Conservation (phyloP, 2,329 filamentous ascomycete species). For the Alternaria sp. region DNA sequence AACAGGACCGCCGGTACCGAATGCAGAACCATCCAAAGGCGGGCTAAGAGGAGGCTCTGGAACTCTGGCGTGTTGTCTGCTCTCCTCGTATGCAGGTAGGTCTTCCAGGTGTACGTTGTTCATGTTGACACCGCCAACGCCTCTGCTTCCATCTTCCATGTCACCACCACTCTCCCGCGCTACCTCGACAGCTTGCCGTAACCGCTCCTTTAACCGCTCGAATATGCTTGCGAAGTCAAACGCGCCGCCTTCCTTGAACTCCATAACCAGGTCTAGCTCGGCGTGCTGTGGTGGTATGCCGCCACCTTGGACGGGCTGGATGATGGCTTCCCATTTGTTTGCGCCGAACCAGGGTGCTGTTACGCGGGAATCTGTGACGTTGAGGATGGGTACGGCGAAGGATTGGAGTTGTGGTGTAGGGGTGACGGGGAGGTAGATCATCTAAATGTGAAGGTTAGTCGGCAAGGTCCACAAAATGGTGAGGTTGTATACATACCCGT, state of each 20-base stretch:
- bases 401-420: constrained; percentile 77
- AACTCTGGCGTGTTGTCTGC: constrained; percentile 50
- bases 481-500: constrained; percentile 64
- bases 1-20: constrained; percentile 23
- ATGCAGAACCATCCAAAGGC: constrained; percentile 15
- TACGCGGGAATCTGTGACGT: constrained; percentile 85
- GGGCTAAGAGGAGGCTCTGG: constrained; percentile 44
- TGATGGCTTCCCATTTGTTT: constrained; percentile 84
- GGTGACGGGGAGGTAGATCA: constrained; percentile 84
- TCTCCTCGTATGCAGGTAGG: constrained; percentile 83
- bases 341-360: constrained; percentile 91
- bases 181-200: constrained; percentile 81
- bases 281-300: constrained; percentile 79
- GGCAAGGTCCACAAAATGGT: background rate
- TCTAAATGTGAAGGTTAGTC: constrained; percentile 57
- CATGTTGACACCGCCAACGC: constrained; percentile 62
- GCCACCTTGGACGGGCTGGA: constrained; percentile 83
- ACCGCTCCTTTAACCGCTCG: constrained; percentile 82
- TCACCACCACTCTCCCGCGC: constrained; percentile 68
- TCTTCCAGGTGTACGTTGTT: constrained; percentile 81
- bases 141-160: constrained; percentile 52
- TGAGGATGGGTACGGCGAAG: constrained; percentile 87
- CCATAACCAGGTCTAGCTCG: constrained; percentile 81
- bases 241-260: constrained; percentile 94
- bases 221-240: constrained; percentile 87